Evolutionary conservation across 805 yeast species (phyloP), one percentile per base, ranked within the genome.

Genomic region (Wickerhamiella domercqiae): DNA sequence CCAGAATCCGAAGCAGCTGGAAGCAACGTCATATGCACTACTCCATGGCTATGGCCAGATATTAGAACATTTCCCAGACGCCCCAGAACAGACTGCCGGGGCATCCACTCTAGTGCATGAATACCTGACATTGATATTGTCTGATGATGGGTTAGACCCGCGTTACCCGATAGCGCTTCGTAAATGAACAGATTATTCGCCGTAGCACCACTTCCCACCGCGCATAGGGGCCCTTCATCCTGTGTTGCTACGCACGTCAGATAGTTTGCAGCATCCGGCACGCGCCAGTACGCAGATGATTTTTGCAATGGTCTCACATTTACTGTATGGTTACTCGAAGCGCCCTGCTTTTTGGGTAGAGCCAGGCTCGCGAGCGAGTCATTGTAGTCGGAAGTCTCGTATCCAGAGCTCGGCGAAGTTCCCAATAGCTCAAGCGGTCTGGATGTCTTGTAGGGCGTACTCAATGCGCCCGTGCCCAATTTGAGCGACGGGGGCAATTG

Each of bases 11-110:
- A 20, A 6, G 61, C 51, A 34, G 65, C 68, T 1, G 93, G 90
- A 6, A 83, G 64, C 14, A 77, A 62, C 3, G 81, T 71, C 41
- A 84, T 54, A 55, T 86, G 81, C 0, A 75, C 81, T 38, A 68
- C 60, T 2, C 95, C 95, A 41, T 72, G 70, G 36, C 67, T 68
- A 53, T 83, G 90, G 7, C 94, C 94, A 0, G 93, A 67, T 3
- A 62, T 59, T 1, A 62, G 47, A 7, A 67, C 62, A 63, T 61
- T 63, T 59, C 75, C 71, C 38, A 66, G 47, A n/a, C 45, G 40
- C 22, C 62, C 62, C 24, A 53, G 47, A 13, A 43, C 39, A 7
- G 54, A 49, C 15, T 40, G 36, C 41, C 64, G 56, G 1, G 63
- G 51, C 3, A 57, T 58, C 67, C 67, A 62, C 11, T 51, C 40